Conservation (phyloP, 768 basidiomycete species). For the Trametes gibbosa region DNA sequence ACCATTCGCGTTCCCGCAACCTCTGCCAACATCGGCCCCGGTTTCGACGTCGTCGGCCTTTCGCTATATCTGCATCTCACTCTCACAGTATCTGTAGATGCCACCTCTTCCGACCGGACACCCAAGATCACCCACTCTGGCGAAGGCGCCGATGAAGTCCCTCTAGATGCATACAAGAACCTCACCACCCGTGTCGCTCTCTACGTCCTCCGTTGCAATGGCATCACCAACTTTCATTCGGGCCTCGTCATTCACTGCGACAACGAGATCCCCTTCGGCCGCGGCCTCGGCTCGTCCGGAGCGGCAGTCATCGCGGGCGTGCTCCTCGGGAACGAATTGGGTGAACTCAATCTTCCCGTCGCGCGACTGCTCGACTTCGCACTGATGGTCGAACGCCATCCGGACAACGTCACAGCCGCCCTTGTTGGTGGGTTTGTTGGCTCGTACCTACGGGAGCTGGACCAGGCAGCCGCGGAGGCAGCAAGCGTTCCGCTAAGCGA, state of each 20-base stretch:
- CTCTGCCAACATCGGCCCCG: slow-evolving; percentile 97
- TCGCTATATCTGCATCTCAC: slow-evolving; percentile 86
- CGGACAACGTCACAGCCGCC: slow-evolving; percentile 98
- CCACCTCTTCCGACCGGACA: slow-evolving; percentile 37
- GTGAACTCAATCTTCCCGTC: slow-evolving; percentile 61
- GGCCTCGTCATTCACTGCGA: slow-evolving; percentile 71
- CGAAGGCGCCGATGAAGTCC: slow-evolving; percentile 87
- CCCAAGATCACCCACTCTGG: slow-evolving; percentile 79
- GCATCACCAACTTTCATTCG: slow-evolving; percentile 70
- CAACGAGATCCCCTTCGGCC: slow-evolving; percentile 97
- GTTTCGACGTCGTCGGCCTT: slow-evolving; percentile 99
- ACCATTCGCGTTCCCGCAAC: slow-evolving; percentile 91
- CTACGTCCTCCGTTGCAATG: slow-evolving; percentile 93
- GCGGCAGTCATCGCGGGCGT: slow-evolving; percentile 99
- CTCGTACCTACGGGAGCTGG: slow-evolving; percentile 89
- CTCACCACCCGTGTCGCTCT: slow-evolving; percentile 95
- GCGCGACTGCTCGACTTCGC: slow-evolving; percentile 90
- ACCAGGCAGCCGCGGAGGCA: slow-evolving; percentile 73
- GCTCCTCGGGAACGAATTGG: slow-evolving; percentile 83
- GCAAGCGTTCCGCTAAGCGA: slow-evolving; percentile 93
- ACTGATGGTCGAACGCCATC: slow-evolving; percentile 98
- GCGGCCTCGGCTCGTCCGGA: slow-evolving; percentile 95
- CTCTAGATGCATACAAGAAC: slow-evolving; percentile 94
- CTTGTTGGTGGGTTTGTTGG: slow-evolving; percentile 97
- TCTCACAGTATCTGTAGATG: slow-evolving; percentile 57